Conservation (phyloP, 2,329 filamentous ascomycete genomes). For the Alternaria gansuensis region DNA sequence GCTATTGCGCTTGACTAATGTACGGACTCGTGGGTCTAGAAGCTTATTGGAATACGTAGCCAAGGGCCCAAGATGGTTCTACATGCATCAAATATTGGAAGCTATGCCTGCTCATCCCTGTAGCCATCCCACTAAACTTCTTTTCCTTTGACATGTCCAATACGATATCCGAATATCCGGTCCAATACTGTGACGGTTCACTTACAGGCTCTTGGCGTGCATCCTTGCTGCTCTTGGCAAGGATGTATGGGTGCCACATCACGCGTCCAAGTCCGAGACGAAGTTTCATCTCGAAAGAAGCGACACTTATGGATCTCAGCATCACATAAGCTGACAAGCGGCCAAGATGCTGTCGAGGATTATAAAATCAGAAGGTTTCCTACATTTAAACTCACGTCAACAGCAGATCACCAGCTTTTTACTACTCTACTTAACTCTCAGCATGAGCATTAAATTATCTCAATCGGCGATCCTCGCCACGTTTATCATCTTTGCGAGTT, state of each 20-base stretch:
- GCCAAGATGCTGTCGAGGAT: background rate
- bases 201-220: background rate
- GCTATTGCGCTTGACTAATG: background rate
- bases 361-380: background rate
- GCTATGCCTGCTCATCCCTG: background rate
- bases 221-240: background rate
- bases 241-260: background rate
- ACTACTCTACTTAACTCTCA: background rate
- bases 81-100: constrained; percentile 11
- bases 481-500: constrained; percentile 9
- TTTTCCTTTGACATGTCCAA: background rate
- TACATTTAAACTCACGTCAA: background rate
- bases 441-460: constrained; percentile 1
- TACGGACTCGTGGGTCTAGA: background rate
- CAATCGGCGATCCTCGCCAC: constrained; percentile 11
- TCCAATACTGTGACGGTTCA: background rate
- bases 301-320: background rate
- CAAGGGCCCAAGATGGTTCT: constrained; percentile 4
- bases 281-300: background rate
- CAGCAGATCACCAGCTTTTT: background rate
- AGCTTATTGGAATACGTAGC: constrained; percentile 7
- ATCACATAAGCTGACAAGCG: background rate
- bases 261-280: background rate
- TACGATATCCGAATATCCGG: constrained; percentile 2
- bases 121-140: background rate